Percentiles rank a stretch among this genome's conserved stretches.
Conservation (phyloP, 1,284 basidiomycete species). For the Exobasidium rhododendri region DNA sequence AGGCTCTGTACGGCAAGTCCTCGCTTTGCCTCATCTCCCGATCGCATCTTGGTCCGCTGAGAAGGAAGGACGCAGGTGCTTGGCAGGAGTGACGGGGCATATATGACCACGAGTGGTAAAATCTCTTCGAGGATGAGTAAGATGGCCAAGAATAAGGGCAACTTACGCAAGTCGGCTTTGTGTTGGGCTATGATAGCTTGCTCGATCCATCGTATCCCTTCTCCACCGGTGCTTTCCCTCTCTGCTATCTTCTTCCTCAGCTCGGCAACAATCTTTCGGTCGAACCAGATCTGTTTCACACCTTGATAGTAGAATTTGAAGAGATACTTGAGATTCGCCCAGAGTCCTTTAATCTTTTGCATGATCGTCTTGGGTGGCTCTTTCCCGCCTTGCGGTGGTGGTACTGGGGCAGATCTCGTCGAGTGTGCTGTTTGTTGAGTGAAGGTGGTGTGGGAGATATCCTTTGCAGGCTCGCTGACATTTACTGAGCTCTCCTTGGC, state of each 20-base stretch:
- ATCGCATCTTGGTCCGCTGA: slow-evolving; percentile 61
- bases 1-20: slow-evolving; percentile 29
- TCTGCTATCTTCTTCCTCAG: slow-evolving; percentile 18
- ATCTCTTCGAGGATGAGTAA: slow-evolving; percentile 74
- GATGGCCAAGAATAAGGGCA: slow-evolving; percentile 75
- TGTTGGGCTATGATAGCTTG: slow-evolving; percentile 38
- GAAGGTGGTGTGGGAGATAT: too few species aligned
- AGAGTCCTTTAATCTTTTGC: slow-evolving; percentile 31
- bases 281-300: slow-evolving; percentile 53
- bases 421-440: too few species aligned
- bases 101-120: slow-evolving; percentile 77
- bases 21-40: slow-evolving; percentile 39
- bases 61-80: slow-evolving; percentile 82
- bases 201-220: slow-evolving; percentile 27
- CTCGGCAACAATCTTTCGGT: slow-evolving; percentile 29
- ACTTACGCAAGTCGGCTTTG: slow-evolving; percentile 59
- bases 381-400: neutral
- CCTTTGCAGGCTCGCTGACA: too few species aligned
- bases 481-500: neutral
- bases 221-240: neutral
- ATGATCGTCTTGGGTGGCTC: slow-evolving; percentile 15
- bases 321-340: slow-evolving; percentile 47
- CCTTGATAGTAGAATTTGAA: slow-evolving; percentile 52
- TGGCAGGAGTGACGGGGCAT: slow-evolving; percentile 77
- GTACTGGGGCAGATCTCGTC: too few species aligned